Conservation (phyloP, 345 rosid species). For the Sonneratia caseolaris region DNA sequence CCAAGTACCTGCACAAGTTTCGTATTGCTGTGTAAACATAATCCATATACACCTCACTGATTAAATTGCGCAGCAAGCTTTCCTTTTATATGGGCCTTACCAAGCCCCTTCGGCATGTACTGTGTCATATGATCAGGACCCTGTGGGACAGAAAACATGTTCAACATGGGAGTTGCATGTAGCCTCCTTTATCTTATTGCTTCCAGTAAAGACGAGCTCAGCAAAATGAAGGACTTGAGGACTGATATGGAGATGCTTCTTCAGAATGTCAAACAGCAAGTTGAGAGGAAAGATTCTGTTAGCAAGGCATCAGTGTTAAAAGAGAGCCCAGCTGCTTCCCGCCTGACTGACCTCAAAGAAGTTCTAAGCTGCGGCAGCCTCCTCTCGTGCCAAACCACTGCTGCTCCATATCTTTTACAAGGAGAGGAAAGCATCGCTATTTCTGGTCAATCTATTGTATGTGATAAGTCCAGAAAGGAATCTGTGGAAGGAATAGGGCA, state of each 20-base stretch:
- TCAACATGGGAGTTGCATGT: constrained; percentile 43
- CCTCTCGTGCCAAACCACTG: not conserved
- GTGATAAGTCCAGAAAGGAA: constrained; percentile 14
- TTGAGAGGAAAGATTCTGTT: constrained; percentile 12
- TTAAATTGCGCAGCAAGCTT: not conserved
- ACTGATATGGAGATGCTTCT: constrained; percentile 45
- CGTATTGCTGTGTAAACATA: not conserved
- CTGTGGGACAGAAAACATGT: constrained; percentile 18
- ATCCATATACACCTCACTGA: not conserved
- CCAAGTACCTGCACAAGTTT: not conserved
- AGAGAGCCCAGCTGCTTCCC: constrained; percentile 14
- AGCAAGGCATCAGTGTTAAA: constrained; percentile 11
- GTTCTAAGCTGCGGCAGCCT: constrained; percentile 7
- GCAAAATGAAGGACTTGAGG: constrained; percentile 35
- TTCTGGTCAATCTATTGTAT: constrained; percentile 7
- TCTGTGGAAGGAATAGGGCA: constrained; percentile 37
- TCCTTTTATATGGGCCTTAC: not conserved
- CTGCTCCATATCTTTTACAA: not conserved
- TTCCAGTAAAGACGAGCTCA: constrained; percentile 46
- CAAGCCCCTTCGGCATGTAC: not conserved
- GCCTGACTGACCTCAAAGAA: constrained; percentile 21
- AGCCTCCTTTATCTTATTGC: constrained; percentile 42
- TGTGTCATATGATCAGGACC: constrained; percentile 16
- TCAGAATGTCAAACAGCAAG: constrained; percentile 22
- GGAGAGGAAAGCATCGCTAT: constrained; percentile 1